Conservation (phyloP, 2,329 filamentous ascomycete genomes). For the Colletotrichum salicis region DNA sequence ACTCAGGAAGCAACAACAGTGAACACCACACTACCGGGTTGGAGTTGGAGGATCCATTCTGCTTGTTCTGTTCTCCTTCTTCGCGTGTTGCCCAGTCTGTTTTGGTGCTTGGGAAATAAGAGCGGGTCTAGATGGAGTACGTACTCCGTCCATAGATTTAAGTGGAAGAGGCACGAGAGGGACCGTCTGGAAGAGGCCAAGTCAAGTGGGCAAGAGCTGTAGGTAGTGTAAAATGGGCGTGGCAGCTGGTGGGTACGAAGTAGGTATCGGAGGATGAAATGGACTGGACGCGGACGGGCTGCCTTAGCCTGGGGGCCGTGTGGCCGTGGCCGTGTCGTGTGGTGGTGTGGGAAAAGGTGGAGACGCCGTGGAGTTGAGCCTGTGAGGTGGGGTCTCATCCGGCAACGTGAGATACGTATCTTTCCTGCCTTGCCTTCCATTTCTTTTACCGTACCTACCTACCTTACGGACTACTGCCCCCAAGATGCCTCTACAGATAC, state of each 20-base stretch:
- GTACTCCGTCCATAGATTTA: background rate
- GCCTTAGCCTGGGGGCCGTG: constrained; percentile 27
- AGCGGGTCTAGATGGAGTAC: background rate
- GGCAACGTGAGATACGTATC: constrained; percentile 2
- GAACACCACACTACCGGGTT: background rate
- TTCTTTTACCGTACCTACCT: background rate
- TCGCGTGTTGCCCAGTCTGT: background rate
- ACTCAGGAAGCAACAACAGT: no score
- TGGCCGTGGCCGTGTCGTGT: constrained; percentile 13
- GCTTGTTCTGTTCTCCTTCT: background rate
- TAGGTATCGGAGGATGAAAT: constrained; percentile 21
- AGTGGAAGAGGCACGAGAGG: background rate
- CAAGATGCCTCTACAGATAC: no score
- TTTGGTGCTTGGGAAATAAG: constrained; percentile 3
- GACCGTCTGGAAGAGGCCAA: background rate
- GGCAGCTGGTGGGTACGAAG: background rate
- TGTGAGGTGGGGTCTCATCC: background rate
- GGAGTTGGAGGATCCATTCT: background rate
- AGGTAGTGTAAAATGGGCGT: background rate
- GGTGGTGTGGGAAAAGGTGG: background rate
- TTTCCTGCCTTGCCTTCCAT: background rate
- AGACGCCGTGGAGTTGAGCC: background rate
- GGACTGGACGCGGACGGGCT: constrained; percentile 17
- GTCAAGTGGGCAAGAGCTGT: background rate
- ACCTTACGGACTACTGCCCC: background rate